These are phyloP conservation scores for Colletotrichum tropicicola DNA, from an alignment of 2,329 filamentous ascomycete species.

Conservation along the genomic window DNA sequence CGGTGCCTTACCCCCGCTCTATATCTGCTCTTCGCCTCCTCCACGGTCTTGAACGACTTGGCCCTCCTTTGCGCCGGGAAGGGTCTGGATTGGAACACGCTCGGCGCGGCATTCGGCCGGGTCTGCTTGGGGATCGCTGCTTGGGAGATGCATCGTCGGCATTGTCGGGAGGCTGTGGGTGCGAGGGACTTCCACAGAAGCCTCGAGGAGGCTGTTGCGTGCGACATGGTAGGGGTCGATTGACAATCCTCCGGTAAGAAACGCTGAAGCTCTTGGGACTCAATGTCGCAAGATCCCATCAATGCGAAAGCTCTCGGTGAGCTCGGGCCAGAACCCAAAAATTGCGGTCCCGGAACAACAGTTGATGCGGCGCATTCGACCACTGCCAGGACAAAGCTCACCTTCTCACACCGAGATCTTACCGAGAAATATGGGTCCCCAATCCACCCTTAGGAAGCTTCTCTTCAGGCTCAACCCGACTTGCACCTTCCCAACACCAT, in stretches of 20 bases:
- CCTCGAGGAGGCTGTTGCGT: conserved; percentile 44
- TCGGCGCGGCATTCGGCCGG: conserved; percentile 43
- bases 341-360: conserved; percentile 7
- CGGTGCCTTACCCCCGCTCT: conserved; percentile 58
- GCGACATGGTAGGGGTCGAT: conserved; percentile 45
- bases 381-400: background rate
- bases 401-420: conserved; percentile 9
- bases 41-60: conserved; percentile 61
- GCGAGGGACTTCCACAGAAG: conserved; percentile 44
- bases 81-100: conserved; percentile 42
- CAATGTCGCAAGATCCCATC: conserved; percentile 23
- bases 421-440: conserved; percentile 13
- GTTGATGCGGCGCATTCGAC: conserved; percentile 4
- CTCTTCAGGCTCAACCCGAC: background rate
- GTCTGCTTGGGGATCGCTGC: conserved; percentile 44
- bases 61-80: conserved; percentile 48
- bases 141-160: conserved; percentile 52
- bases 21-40: conserved; percentile 67
- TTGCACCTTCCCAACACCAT: conserved; percentile 1
- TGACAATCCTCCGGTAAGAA: background rate
- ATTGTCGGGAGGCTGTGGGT: conserved; percentile 45
- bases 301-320: conserved; percentile 22
- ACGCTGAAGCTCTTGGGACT: background rate
- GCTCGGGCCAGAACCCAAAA: background rate
- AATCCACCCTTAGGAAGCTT: background rate